phyloP scores from a whole-genome alignment of 306 rosid genomes.

The Cicer bijugum region DNA sequence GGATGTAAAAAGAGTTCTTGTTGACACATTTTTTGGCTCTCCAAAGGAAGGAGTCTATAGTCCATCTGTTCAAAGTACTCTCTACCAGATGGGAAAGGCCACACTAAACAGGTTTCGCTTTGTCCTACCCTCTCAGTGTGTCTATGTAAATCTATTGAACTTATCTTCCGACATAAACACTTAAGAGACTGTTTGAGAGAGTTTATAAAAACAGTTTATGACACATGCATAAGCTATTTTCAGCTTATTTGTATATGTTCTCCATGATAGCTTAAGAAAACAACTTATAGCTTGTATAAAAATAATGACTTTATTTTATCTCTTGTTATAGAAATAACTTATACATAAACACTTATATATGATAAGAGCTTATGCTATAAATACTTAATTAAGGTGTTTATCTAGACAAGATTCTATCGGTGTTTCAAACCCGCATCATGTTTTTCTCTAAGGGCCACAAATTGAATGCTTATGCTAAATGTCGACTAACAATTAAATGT shows the following conservation, averaged over 20 bases:
- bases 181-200: no score
- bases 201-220: no score
- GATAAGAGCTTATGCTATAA: no score
- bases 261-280: no score
- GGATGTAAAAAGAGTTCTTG: constrained; percentile 64
- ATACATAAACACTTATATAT: no score
- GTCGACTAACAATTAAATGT: constrained; percentile 32
- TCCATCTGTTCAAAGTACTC: constrained; percentile 93
- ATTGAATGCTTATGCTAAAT: constrained; percentile 19
- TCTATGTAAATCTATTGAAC: constrained; percentile 26
- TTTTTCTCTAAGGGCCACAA: constrained; percentile 5
- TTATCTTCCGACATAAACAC: background rate
- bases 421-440: background rate
- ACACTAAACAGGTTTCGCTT: constrained; percentile 68
- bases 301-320: no score
- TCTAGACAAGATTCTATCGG: background rate
- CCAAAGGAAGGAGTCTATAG: constrained; percentile 82
- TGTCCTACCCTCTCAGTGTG: background rate
- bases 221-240: no score
- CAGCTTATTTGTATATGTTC: no score
- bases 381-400: no score
- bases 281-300: no score
- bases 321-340: no score
- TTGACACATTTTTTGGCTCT: constrained; percentile 77
- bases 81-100: constrained; percentile 82